These are phyloP conservation scores for Trametes cubensis DNA, from an alignment of 768 basidiomycete species.

Conservation along the genomic window DNA sequence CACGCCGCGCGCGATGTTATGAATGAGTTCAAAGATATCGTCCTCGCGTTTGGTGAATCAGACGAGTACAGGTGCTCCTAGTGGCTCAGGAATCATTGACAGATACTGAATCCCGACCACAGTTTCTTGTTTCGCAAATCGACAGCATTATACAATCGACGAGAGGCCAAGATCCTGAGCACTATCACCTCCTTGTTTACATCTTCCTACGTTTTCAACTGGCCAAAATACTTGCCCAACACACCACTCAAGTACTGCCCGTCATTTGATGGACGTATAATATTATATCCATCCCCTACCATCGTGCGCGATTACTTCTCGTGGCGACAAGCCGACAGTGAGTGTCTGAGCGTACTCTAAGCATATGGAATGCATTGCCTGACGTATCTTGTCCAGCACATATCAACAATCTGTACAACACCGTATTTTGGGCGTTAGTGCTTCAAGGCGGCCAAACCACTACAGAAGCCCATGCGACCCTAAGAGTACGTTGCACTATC, in stretches of 20 bases:
- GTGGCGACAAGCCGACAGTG: slow-evolving; percentile 97
- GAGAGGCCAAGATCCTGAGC: slow-evolving; percentile 84
- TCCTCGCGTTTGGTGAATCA: slow-evolving; percentile 92
- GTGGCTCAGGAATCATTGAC: slow-evolving; percentile 20
- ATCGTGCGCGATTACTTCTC: slow-evolving; percentile 90
- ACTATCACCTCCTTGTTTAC: slow-evolving; percentile 88
- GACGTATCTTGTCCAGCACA: slow-evolving; percentile 62
- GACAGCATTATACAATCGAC: slow-evolving; percentile 80
- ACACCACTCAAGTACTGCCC: slow-evolving; percentile 79
- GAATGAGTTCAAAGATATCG: slow-evolving; percentile 80
- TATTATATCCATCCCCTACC: slow-evolving; percentile 73
- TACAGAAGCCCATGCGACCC: slow-evolving; percentile 77
- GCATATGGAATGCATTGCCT: neutral
- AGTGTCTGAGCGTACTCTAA: slow-evolving; percentile 33
- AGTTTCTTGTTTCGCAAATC: slow-evolving; percentile 87
- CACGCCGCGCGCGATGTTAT: slow-evolving; percentile 81
- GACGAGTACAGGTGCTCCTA: slow-evolving; percentile 86
- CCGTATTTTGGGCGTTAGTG: slow-evolving; percentile 92
- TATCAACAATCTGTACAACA: slow-evolving; percentile 98
- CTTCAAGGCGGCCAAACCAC: slow-evolving; percentile 78
- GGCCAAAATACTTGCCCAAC: slow-evolving; percentile 79
- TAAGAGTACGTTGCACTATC: slow-evolving; percentile 54
- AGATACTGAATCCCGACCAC: neutral
- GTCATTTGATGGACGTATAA: slow-evolving; percentile 88
- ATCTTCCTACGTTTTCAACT: slow-evolving; percentile 85